phyloP scores from a whole-genome alignment of 345 rosid species.

The Arabis alpina region DNA sequence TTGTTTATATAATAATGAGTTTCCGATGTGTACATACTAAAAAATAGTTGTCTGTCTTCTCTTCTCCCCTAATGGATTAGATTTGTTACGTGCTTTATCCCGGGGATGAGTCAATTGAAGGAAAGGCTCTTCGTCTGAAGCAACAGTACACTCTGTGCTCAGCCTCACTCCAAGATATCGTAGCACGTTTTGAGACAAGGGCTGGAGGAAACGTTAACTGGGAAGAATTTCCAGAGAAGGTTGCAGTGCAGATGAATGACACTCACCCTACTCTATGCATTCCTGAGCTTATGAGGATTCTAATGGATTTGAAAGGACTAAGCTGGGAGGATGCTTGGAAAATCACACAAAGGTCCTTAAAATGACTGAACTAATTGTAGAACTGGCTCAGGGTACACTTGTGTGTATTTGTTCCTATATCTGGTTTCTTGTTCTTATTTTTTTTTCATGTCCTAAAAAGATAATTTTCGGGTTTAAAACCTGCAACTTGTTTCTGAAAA shows the following conservation, averaged over 20 bases:
- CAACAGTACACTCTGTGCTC: conserved; percentile 87
- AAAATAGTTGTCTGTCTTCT: background rate
- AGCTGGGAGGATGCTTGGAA: conserved; percentile 79
- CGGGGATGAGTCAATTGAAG: conserved; percentile 80
- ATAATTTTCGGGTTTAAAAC: too few species aligned
- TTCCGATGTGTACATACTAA: conserved; percentile 8
- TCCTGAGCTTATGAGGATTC: conserved; percentile 76
- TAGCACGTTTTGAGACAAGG: conserved; percentile 74
- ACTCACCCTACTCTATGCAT: conserved; percentile 85
- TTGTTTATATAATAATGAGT: background rate
- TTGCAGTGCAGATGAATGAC: conserved; percentile 85
- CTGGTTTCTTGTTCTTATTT: background rate
- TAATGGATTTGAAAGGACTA: conserved; percentile 74
- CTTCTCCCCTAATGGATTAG: conserved; percentile 39
- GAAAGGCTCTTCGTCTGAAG: conserved; percentile 78
- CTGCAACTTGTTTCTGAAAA: background rate
- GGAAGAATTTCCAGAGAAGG: conserved; percentile 81
- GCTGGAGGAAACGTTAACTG: conserved; percentile 61
- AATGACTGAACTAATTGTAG: conserved; percentile 6
- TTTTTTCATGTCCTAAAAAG: too few species aligned
- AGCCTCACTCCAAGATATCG: conserved; percentile 81
- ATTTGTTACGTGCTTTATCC: conserved; percentile 79
- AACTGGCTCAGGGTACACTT: background rate
- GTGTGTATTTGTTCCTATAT: background rate
- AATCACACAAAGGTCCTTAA: conserved; percentile 66